These are phyloP conservation scores for Phtheirospermum japonicum DNA, from an alignment of 257 asterid genomes.

Conservation along the genomic window DNA sequence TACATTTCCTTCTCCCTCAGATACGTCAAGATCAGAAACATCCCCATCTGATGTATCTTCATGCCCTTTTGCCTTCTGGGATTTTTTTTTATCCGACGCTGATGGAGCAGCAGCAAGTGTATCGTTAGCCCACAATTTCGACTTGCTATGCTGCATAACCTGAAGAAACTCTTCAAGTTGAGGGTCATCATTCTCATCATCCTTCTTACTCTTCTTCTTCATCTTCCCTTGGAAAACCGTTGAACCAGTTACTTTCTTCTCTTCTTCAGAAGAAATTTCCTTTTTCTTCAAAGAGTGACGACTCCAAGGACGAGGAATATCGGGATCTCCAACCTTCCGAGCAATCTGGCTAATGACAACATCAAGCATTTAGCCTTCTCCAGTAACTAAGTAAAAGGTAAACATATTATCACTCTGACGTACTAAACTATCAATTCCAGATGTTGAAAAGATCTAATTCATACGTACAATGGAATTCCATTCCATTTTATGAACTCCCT, in stretches of 20 bases:
- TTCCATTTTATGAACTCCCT: too few relatives aligned
- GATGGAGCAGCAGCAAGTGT: conserved; percentile 50
- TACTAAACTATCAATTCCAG: neutral
- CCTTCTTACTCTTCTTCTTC: conserved; percentile 39
- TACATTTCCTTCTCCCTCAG: conserved; percentile 36
- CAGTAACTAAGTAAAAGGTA: conserved; percentile 3
- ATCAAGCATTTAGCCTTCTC: conserved; percentile 16
- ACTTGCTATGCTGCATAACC: conserved; percentile 70
- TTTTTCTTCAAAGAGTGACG: conserved; percentile 59
- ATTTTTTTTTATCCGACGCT: conserved; percentile 31
- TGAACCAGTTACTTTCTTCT: conserved; percentile 27
- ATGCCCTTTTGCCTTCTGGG: conserved; percentile 29
- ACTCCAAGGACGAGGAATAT: conserved; percentile 96
- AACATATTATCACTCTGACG: neutral
- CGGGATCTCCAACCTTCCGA: conserved; percentile 77
- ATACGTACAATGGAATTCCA: too few relatives aligned
- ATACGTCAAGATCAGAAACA: conserved; percentile 31
- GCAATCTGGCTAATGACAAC: conserved; percentile 68
- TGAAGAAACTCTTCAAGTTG: conserved; percentile 79
- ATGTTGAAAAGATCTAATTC: too few relatives aligned
- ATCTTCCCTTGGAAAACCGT: conserved; percentile 44
- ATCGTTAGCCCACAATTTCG: conserved; percentile 96
- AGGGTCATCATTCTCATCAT: conserved; percentile 56
- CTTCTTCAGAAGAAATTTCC: conserved; percentile 43
- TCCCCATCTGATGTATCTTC: conserved; percentile 29